Evolutionary conservation across 768 basidiomycete genomes (phyloP).

Genomic region (Xanthoconium purpureum): DNA sequence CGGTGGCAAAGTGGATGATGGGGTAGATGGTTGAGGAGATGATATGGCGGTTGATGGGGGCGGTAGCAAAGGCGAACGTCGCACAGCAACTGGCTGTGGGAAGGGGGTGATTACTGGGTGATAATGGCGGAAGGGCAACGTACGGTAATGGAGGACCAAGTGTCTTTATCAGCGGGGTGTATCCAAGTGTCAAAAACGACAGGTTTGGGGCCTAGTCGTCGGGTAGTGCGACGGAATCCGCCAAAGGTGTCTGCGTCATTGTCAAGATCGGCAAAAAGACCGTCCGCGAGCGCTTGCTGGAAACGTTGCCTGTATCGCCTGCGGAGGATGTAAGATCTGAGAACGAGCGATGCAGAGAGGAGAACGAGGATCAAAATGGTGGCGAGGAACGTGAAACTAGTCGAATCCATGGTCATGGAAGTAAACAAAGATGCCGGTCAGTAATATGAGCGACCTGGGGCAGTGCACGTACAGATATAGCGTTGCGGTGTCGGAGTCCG

Average conservation of each 20-base stretch:
- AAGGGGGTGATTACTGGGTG: neutral
- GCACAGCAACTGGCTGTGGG: conserved; percentile 20
- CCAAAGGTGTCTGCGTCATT: neutral
- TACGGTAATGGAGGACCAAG: conserved; percentile 20
- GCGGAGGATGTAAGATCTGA: conserved; percentile 60
- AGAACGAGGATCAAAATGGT: conserved; percentile 66
- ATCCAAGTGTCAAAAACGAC: conserved; percentile 19
- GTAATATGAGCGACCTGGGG: conserved; percentile 1
- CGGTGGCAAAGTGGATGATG: neutral
- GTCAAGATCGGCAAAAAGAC: conserved; percentile 36
- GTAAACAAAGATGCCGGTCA: neutral
- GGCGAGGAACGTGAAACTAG: conserved; percentile 69
- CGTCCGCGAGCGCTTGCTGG: conserved; percentile 51
- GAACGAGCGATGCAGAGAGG: conserved; percentile 60
- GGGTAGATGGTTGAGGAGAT: neutral
- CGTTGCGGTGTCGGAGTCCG: conserved; percentile 17
- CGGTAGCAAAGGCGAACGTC: neutral
- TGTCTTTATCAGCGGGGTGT: neutral
- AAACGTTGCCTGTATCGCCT: conserved; percentile 53
- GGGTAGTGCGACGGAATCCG: conserved; percentile 2
- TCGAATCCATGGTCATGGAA: conserved; percentile 14
- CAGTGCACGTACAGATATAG: conserved; percentile 31
- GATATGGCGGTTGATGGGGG: neutral
- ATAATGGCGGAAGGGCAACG: neutral
- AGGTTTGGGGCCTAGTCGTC: conserved; percentile 12